phyloP scores from a whole-genome alignment of 495 filamentous ascomycete species.

The Stereocaulon alpinum region DNA sequence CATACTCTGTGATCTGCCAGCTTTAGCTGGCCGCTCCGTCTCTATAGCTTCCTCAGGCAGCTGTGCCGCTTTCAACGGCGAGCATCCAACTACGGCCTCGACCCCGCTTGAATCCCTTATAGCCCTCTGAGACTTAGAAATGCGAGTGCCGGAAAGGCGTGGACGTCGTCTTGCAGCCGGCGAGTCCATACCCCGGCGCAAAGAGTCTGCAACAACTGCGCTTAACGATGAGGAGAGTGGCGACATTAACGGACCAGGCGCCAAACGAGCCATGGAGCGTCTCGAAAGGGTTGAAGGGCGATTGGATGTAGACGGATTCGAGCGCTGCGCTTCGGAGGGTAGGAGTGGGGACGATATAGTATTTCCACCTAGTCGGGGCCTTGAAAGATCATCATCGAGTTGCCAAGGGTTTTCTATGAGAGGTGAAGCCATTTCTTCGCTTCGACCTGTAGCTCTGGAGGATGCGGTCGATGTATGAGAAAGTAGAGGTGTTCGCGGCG shows the following conservation, averaged over 20 bases:
- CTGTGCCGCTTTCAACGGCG: slow-evolving; percentile 3
- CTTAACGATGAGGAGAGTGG: slow-evolving; percentile 46
- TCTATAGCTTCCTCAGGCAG: slow-evolving; percentile 2
- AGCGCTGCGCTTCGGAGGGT: slow-evolving; percentile 30
- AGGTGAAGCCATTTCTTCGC: slow-evolving; percentile 7
- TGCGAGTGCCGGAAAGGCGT: slow-evolving; percentile 7
- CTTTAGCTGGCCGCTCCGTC: not conserved
- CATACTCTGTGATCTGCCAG: slow-evolving; percentile 16
- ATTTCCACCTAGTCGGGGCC: slow-evolving; percentile 13
- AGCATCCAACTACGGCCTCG: not conserved
- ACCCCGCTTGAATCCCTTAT: not conserved
- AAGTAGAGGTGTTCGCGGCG: not conserved
- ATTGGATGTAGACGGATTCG: slow-evolving; percentile 19
- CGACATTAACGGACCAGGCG: slow-evolving; percentile 39
- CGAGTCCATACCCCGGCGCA: slow-evolving; percentile 40
- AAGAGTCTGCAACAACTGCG: slow-evolving; percentile 52
- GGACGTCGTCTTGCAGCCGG: slow-evolving; percentile 12
- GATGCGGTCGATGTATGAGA: slow-evolving; percentile 13
- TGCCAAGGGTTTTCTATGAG: slow-evolving; percentile 13
- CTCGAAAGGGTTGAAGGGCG: slow-evolving; percentile 17
- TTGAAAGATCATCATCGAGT: slow-evolving; percentile 7
- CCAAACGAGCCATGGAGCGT: slow-evolving; percentile 29
- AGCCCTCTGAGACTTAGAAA: slow-evolving; percentile 11
- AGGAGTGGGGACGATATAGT: slow-evolving; percentile 20
- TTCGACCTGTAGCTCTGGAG: not conserved